phyloP scores from a whole-genome alignment of 306 rosid species.

The Quercus cerris region DNA sequence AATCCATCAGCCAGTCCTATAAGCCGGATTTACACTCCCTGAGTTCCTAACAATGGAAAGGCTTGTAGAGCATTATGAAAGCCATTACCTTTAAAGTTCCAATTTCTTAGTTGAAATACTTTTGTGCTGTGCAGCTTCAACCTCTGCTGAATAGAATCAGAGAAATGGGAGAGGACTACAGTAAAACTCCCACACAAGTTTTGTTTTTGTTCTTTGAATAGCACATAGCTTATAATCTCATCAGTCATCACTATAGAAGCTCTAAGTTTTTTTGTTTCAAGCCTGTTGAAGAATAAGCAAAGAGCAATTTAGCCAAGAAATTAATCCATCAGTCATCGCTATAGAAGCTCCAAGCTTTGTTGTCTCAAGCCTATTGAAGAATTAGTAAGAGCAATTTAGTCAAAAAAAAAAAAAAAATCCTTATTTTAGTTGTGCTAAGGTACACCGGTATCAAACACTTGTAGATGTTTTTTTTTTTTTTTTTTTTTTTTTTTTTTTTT shows the following conservation, averaged over 20 bases:
- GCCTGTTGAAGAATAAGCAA: background rate
- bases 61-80: background rate
- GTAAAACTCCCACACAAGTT: slow-evolving; percentile 77
- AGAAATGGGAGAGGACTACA: slow-evolving; percentile 62
- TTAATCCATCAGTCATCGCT: background rate
- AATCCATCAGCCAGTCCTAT: slow-evolving; percentile 89
- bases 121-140: slow-evolving; percentile 62
- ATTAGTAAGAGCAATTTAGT: background rate
- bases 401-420: background rate
- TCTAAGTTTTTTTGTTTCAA: background rate
- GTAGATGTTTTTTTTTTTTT: background rate
- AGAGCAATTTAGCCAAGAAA: background rate
- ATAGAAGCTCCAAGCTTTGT: background rate
- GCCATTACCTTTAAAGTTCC: background rate
- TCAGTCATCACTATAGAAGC: background rate
- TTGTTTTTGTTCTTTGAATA: slow-evolving; percentile 15
- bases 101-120: slow-evolving; percentile 23
- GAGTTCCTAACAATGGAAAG: slow-evolving; percentile 62
- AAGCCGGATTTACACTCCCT: slow-evolving; percentile 63
- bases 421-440: background rate
- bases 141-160: slow-evolving; percentile 64
- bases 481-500: no score
- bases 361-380: background rate
- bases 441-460: background rate
- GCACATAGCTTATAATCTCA: background rate